Evolutionary conservation across 305 asterid species (phyloP).

Genomic region (Fraxinus sp.): DNA sequence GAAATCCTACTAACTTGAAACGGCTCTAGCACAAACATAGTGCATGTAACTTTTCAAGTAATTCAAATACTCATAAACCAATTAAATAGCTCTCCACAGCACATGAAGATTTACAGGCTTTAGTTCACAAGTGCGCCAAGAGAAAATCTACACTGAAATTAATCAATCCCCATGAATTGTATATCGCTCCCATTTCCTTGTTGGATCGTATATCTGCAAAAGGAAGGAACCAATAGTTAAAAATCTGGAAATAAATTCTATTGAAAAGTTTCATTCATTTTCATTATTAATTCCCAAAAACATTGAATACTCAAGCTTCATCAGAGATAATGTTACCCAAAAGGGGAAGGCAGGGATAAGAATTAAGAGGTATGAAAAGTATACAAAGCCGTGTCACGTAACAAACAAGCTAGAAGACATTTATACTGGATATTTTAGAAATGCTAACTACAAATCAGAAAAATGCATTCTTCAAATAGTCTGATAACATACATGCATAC

Average conservation of each 20-base stretch:
- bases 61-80: neutral
- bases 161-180: slow-evolving; percentile 55
- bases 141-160: neutral
- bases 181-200: slow-evolving; percentile 69
- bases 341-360: neutral
- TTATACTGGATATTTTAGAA: neutral
- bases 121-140: neutral
- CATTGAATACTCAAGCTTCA: neutral
- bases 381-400: neutral
- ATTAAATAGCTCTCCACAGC: neutral
- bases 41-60: neutral
- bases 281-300: neutral
- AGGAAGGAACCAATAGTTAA: slow-evolving; percentile 12
- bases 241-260: neutral
- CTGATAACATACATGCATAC: neutral
- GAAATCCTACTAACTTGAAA: neutral
- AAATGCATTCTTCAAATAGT: neutral
- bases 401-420: neutral
- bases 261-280: neutral
- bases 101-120: neutral
- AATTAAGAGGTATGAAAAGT: neutral
- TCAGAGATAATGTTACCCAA: neutral
- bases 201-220: slow-evolving; percentile 74
- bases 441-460: neutral
- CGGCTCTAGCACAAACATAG: neutral